phyloP scores from a whole-genome alignment of 257 asterid species.

The Solanum bukasovii region DNA sequence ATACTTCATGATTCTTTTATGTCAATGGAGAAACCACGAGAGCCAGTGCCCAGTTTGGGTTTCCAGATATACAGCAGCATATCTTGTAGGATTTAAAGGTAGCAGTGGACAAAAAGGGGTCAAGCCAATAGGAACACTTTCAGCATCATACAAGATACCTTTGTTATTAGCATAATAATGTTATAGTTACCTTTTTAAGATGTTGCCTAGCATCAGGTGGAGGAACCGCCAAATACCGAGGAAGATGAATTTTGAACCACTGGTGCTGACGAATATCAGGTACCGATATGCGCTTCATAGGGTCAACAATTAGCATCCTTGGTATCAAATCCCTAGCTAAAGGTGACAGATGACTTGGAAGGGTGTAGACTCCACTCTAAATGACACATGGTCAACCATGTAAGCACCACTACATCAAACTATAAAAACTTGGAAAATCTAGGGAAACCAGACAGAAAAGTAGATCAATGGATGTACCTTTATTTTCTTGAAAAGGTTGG shows the following conservation, averaged over 20 bases:
- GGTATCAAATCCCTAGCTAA: conserved; percentile 87
- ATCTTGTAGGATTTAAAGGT: background rate
- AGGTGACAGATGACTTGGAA: conserved; percentile 84
- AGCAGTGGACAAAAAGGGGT: background rate
- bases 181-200: conserved; percentile 39
- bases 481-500: conserved; percentile 90
- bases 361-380: conserved; percentile 81
- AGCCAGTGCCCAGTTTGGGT: background rate
- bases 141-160: background rate
- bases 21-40: background rate
- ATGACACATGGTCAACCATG: background rate
- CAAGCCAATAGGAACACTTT: background rate
- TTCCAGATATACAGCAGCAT: background rate
- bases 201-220: conserved; percentile 75
- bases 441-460: conserved; percentile 2
- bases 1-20: background rate
- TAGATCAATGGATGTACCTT: conserved; percentile 44
- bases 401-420: background rate
- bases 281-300: conserved; percentile 73
- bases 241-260: conserved; percentile 80
- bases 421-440: background rate
- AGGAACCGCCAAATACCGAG: conserved; percentile 82
- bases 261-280: conserved; percentile 75
- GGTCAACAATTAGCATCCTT: conserved; percentile 85
- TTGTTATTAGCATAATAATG: background rate